Base-by-base conservation (phyloP, 2,329 filamentous ascomycete genomes). In the Chalara sp. region DNA sequence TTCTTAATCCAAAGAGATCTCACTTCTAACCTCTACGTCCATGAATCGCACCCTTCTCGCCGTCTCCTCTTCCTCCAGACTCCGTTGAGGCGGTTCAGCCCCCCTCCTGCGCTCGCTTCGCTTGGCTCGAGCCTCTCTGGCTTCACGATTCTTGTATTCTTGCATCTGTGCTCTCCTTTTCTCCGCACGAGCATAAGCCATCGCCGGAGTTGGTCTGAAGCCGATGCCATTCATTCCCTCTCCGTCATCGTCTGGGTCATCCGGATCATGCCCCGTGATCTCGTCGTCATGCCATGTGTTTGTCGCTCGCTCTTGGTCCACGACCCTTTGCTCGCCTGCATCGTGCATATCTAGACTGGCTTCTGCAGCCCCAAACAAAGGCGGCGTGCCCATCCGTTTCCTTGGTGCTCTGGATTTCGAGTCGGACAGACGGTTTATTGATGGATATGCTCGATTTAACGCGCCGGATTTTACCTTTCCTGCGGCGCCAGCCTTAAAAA, bases 241-340 rank as follows among this genome's bases (percentile, higher is more conserved):
- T 47, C 82, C 82, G 60, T 86, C 82, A 59, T 86, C 82, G 55
- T 86, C 81, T 55, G 78, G 74, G 61, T 85, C 82, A 40, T 80
- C 71, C 0, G 80, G 78, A 57, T 84, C 78, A 63, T 84, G 82
- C 31, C 84, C 72, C 1, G 82, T 85, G 53, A 86, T 85, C 61
- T 85, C 82, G 57, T 84, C 77, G 56, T 84, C 80, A 59, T 81
- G 80, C 82, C 82, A 86, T 1, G 82, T 85, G 48, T 84, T 69
- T 3, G 79, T 74, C 6, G 80, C 79, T 35, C 80, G 73, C 30
- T 64, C 62, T 1, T 56, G 53, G 47, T 64, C 61, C 7, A 64
- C 40, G 31, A 59, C 53, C 13, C 32, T 51, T 28, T 13, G 42
- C 28, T 52, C 44, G 13, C 40, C 42, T 29, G 50, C 51, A 6